Evolutionary conservation across 257 asterid species (phyloP), one percentile per base, ranked within the genome.

Genomic region (Nicotiana benthamiana): DNA sequence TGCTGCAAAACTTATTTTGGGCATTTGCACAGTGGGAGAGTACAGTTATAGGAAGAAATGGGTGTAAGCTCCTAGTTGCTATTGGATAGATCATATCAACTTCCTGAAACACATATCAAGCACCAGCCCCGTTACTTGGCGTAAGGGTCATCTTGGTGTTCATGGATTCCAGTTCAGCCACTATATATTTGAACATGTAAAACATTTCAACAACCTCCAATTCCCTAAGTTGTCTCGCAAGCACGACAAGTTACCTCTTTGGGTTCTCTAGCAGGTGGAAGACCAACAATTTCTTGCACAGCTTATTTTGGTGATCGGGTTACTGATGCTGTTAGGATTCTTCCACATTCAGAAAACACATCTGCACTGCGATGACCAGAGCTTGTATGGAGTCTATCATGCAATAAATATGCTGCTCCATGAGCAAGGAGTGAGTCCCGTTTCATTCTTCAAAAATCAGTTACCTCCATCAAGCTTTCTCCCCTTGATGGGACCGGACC

Each of bases 401-500:
- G 98, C 74, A 96, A 82, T 48, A 96, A 86, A 83, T 96, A 96
- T 7, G 99, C 96, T 6, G 99, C 97, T 59, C 99, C 98, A 65
- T 94, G 99, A 6, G 98, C 99, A 51, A 96, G 86, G 77, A 96
- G 97, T 28, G 99, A 92, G 40, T 96, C 99, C 12, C 99, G 93
- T 85, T 96, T 98, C 99, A 96, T 96, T 96, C 99, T 56, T 97
- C 99, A 82, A 94, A 96, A 36, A 1, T 20, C 99, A 94, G 62
- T 92, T 87, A 43, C 99, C 98, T 43, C 99, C 99, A 34, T 98
- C 99, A 0, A 93, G 95, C 78, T 96, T 96, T 84, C 99, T 86
- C 7, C 99, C 99, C 84, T 96, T 96, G 80, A 96, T 90, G 34
- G 99, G 99, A 96, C 36, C 97, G 97, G 32, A 95, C 99, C 99